These are phyloP conservation scores for Nitzschia putrida DNA, from an alignment of 108 stramenopile species.

Conservation along the genomic window DNA sequence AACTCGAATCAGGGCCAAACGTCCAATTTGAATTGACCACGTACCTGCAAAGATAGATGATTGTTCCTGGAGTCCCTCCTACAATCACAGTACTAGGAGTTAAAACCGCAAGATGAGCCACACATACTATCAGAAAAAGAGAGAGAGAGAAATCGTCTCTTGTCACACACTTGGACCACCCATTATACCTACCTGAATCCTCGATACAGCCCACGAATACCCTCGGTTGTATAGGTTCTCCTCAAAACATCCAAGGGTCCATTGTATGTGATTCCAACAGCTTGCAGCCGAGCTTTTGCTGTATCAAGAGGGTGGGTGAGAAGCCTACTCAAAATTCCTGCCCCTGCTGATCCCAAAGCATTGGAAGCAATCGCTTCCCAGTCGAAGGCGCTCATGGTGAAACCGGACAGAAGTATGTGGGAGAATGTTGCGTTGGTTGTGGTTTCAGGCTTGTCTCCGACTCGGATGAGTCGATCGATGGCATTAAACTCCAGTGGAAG, in stretches of 20 bases:
- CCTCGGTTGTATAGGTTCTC: constrained; percentile 72
- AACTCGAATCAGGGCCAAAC: background rate
- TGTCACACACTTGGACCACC: background rate
- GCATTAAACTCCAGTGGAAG: too few relatives aligned
- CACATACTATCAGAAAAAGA: background rate
- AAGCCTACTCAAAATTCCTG: constrained; percentile 71
- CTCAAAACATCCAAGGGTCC: constrained; percentile 71
- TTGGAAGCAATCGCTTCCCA: constrained; percentile 38
- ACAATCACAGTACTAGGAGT: constrained; percentile 60
- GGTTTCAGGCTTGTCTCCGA: too few relatives aligned
- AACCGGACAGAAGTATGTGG: too few relatives aligned
- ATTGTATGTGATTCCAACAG: constrained; percentile 32
- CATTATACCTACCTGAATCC: constrained; percentile 66
- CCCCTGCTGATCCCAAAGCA: constrained; percentile 72
- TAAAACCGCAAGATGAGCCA: background rate
- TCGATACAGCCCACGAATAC: constrained; percentile 88
- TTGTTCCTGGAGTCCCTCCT: constrained; percentile 92
- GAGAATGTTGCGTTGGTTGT: too few relatives aligned
- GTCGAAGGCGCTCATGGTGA: background rate
- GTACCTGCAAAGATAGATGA: constrained; percentile 92
- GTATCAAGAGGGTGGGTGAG: constrained; percentile 83
- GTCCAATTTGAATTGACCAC: background rate
- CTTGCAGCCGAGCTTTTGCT: constrained; percentile 65
- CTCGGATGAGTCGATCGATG: too few relatives aligned
- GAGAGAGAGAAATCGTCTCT: background rate